A percentile compares a stretch with the other conserved stretches of the same genome.
Conservation (phyloP, 257 asterid species). For the Anisodus tanguticus region DNA sequence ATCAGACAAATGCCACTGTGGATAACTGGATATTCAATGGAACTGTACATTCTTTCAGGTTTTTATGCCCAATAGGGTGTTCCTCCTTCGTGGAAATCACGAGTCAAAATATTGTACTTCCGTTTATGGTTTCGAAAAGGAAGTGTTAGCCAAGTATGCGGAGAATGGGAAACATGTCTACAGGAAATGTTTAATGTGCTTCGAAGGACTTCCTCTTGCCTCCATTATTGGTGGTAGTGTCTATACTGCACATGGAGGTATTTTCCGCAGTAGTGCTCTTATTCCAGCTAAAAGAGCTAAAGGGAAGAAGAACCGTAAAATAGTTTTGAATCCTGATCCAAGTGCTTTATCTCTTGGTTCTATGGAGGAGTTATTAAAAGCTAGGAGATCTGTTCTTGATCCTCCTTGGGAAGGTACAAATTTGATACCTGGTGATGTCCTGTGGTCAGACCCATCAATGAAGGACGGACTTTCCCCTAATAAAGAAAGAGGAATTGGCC, state of each 20-base stretch:
- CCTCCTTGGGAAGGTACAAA: slow-evolving; percentile 98
- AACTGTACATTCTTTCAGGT: slow-evolving; percentile 51
- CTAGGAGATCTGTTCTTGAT: slow-evolving; percentile 96
- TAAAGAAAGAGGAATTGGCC: slow-evolving; percentile 93
- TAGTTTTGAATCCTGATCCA: slow-evolving; percentile 55
- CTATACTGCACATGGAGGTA: slow-evolving; percentile 98
- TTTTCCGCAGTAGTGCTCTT: slow-evolving; percentile 70
- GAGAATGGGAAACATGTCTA: slow-evolving; percentile 91
- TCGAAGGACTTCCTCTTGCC: slow-evolving; percentile 98
- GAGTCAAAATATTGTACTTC: slow-evolving; percentile 97
- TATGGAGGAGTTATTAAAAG: slow-evolving; percentile 84
- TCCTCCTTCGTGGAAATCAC: slow-evolving; percentile 93
- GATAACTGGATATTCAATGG: not conserved
- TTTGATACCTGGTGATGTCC: slow-evolving; percentile 94
- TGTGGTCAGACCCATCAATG: slow-evolving; percentile 98
- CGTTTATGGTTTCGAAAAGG: slow-evolving; percentile 95
- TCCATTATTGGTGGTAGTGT: slow-evolving; percentile 79
- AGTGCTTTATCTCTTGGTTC: slow-evolving; percentile 73
- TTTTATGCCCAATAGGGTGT: slow-evolving; percentile 82
- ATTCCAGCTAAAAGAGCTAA: slow-evolving; percentile 82
- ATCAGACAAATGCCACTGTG: not conserved
- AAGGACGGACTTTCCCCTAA: slow-evolving; percentile 85
- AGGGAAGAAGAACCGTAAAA: slow-evolving; percentile 76
- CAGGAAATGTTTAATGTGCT: slow-evolving; percentile 94
- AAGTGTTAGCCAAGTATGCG: slow-evolving; percentile 78